Conservation (phyloP, 2,329 filamentous ascomycete genomes). For the Incumbomyces delicatus region DNA sequence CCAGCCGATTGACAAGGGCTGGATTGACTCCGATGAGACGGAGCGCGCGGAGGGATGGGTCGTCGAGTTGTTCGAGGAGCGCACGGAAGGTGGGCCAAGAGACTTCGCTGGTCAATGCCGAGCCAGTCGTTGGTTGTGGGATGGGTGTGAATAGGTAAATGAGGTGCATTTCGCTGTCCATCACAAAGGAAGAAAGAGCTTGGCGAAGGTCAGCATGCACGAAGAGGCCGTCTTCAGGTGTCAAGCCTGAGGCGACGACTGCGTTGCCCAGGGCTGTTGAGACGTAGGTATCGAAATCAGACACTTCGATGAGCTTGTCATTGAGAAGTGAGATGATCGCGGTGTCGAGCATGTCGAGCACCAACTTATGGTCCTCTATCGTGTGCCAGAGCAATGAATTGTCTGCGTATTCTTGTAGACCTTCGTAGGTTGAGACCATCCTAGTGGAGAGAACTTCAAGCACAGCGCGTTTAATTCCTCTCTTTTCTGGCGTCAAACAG, state of each 20-base stretch:
- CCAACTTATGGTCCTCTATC: constrained; percentile 35
- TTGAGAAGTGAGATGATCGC: constrained; percentile 50
- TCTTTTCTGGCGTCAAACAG: constrained; percentile 56
- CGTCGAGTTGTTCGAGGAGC: constrained; percentile 60
- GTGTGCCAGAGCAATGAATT: constrained; percentile 58
- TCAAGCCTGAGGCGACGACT: constrained; percentile 61
- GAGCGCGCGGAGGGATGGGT: constrained; percentile 61
- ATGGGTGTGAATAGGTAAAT: constrained; percentile 70
- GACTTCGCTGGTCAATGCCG: constrained; percentile 42
- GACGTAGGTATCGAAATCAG: constrained; percentile 41
- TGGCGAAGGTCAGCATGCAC: constrained; percentile 58
- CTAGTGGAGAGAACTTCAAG: constrained; percentile 61
- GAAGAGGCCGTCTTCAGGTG: constrained; percentile 66
- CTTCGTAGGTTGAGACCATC: constrained; percentile 54
- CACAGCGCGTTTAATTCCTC: constrained; percentile 60
- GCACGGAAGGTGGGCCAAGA: constrained; percentile 66
- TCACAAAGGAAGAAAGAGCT: constrained; percentile 62
- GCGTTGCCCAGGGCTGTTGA: constrained; percentile 60
- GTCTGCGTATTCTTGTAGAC: constrained; percentile 57
- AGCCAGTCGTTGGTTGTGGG: constrained; percentile 31
- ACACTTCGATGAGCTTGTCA: constrained; percentile 46
- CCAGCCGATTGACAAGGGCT: constrained; percentile 54
- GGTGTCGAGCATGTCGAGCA: constrained; percentile 46
- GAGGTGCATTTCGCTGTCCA: constrained; percentile 73
- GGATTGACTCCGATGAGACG: constrained; percentile 60